Evolutionary conservation across 768 basidiomycete species (phyloP), one percentile per base, ranked within the genome.

Genomic region (Amanita pseudoporphyria): DNA sequence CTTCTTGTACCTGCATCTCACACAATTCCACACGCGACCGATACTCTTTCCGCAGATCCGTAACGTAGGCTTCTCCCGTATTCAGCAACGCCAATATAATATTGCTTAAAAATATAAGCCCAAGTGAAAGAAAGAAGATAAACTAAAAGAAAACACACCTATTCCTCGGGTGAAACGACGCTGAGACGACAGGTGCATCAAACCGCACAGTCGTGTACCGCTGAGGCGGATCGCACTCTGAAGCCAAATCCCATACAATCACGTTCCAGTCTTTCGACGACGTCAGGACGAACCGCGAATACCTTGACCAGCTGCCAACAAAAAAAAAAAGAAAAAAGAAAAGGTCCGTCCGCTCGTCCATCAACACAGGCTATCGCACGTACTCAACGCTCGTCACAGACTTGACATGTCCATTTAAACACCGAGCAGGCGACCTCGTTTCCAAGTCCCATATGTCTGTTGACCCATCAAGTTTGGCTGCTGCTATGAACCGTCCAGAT

Each of bases 231-330:
- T 89, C 84, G 47, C 68, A 73, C 12, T 75, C 70, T 0, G 79
- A 83, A 9, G 81, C 79, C 13, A 99, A 71, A 64, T 99, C 96
- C 95, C 95, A 98, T 38, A 96, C 69, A 45, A 96, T 83, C 36
- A 85, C 78, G 55, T 95, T 98, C 83, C 91, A 93, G 62, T 99
- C 96, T 59, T 87, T 88, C 1, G 92, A 94, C 2, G 91, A 80
- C 1, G 89, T 89, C 40, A 98, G 67, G 37, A 98, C 71, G 67
- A 87, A 98, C 52, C 92, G 79, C n/a, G 91, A 93, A 64, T 96
- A 84, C 47, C 84, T 76, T 9, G 93, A 95, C 96, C 96, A 98
- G 64, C 95, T 97, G 60, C 38, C n/a, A n/a, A n/a, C n/a, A n/a
- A n/a, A n/a, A n/a, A n/a, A n/a, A n/a, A n/a, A n/a, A n/a, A n/a